Percentiles rank a stretch among this genome's conserved stretches.
Evolutionary conservation across 306 rosid genomes (phyloP).

Genomic region (Prunus dulcis): DNA sequence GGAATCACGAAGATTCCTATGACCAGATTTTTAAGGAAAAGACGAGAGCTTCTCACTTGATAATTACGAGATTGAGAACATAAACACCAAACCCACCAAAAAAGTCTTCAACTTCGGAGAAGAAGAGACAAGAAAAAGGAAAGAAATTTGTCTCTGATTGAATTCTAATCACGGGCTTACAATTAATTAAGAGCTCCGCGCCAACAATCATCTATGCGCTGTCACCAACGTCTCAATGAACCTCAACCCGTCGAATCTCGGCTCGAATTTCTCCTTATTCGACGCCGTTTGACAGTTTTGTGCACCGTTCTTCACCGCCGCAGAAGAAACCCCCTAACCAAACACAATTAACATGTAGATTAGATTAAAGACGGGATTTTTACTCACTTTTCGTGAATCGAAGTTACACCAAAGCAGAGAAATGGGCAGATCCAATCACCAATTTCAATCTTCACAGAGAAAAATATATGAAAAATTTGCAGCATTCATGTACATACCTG

Average conservation of each 20-base stretch:
- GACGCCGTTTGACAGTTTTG: constrained; percentile 9
- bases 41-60: background rate
- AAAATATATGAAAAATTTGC: background rate
- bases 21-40: background rate
- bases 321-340: constrained; percentile 22
- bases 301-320: background rate
- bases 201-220: constrained; percentile 62
- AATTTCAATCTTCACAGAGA: background rate
- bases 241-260: constrained; percentile 87
- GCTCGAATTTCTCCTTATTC: constrained; percentile 65
- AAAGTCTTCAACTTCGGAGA: background rate
- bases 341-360: background rate
- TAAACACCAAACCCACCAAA: constrained; percentile 5
- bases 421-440: background rate
- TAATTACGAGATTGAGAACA: constrained; percentile 4
- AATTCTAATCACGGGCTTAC: background rate
- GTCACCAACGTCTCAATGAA: constrained; percentile 90
- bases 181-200: background rate
- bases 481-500: constrained; percentile 16
- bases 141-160: background rate
- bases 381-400: background rate
- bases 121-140: background rate
- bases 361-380: background rate
- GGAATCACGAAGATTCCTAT: background rate
- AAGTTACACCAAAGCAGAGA: background rate